These are phyloP conservation scores for Tylopilus felleus DNA, from an alignment of 768 basidiomycete species.

Conservation along the genomic window DNA sequence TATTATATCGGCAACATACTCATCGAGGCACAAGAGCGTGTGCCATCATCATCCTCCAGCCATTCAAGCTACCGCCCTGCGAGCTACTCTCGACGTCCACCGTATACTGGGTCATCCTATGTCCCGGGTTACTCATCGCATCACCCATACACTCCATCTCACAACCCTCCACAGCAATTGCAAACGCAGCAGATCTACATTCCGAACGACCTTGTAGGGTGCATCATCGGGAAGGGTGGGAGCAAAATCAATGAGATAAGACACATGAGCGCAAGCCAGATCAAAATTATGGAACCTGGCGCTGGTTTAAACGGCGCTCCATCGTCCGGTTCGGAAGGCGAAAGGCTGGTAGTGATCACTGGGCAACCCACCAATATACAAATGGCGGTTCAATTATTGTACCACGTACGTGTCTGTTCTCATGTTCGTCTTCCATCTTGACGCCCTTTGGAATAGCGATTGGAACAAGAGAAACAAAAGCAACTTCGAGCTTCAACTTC, in stretches of 20 bases:
- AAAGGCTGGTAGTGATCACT: slow-evolving; percentile 93
- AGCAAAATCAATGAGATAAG: slow-evolving; percentile 99
- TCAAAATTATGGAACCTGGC: slow-evolving; percentile 98
- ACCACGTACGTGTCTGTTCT: slow-evolving; percentile 55
- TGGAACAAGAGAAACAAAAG: slow-evolving; percentile 90
- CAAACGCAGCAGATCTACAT: slow-evolving; percentile 99
- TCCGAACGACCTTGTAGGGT: slow-evolving; percentile 94
- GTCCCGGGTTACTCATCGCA: slow-evolving; percentile 58
- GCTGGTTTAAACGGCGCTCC: slow-evolving; percentile 73
- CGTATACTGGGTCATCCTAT: slow-evolving; percentile 58
- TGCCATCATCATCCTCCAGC: slow-evolving; percentile 64
- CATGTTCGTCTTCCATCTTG: slow-evolving; percentile 2
- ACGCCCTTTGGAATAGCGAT: slow-evolving; percentile 46
- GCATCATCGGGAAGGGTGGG: slow-evolving; percentile 97
- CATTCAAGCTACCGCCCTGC: slow-evolving; percentile 63
- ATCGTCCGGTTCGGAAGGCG: slow-evolving; percentile 74
- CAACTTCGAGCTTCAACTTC: slow-evolving; percentile 46
- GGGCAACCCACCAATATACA: slow-evolving; percentile 95
- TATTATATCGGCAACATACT: slow-evolving; percentile 99
- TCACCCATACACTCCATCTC: slow-evolving; percentile 46
- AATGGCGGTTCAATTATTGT: slow-evolving; percentile 90
- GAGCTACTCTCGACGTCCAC: slow-evolving; percentile 48
- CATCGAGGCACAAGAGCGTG: slow-evolving; percentile 85
- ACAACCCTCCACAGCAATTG: slow-evolving; percentile 66
- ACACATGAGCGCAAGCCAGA: slow-evolving; percentile 91